Percentiles rank a stretch among this genome's conserved stretches.
These are phyloP conservation scores for Paulownia fortunei DNA, from an alignment of 257 asterid genomes.

Conservation along the genomic window DNA sequence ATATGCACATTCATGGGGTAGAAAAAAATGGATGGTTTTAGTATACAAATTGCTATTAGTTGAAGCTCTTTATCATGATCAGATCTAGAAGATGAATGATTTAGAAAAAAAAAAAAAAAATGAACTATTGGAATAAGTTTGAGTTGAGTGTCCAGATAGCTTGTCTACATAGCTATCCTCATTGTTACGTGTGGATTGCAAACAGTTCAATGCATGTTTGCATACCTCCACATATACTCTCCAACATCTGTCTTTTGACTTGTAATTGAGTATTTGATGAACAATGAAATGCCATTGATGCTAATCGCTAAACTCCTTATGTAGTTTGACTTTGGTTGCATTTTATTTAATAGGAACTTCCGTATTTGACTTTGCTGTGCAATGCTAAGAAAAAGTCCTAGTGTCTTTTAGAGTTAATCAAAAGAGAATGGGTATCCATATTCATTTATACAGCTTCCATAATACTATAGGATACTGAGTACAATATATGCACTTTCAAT, in stretches of 20 bases:
- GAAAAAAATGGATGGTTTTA: neutral
- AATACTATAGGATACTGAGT: neutral
- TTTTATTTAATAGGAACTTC: neutral
- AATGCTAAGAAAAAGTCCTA: neutral
- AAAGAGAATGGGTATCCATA: neutral
- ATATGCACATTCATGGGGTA: neutral
- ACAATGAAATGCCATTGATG: neutral
- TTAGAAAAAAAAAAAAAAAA: neutral
- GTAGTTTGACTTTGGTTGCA: neutral
- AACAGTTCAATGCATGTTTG: neutral
- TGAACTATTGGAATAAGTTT: neutral
- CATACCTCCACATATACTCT: neutral
- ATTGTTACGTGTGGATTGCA: neutral
- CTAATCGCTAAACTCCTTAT: neutral
- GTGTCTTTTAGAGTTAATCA: neutral
- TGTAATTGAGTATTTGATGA: neutral
- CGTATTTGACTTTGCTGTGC: neutral
- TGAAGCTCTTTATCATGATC: neutral
- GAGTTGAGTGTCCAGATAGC: neutral
- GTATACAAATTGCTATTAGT: neutral
- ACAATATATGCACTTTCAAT: neutral
- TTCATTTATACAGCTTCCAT: neutral
- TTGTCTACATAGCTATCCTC: conserved; percentile 2
- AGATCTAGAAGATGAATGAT: neutral
- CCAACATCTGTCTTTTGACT: neutral